Conservation (phyloP, 2,329 filamentous ascomycete species). For the Pseudocercospora pini-densiflorae region DNA sequence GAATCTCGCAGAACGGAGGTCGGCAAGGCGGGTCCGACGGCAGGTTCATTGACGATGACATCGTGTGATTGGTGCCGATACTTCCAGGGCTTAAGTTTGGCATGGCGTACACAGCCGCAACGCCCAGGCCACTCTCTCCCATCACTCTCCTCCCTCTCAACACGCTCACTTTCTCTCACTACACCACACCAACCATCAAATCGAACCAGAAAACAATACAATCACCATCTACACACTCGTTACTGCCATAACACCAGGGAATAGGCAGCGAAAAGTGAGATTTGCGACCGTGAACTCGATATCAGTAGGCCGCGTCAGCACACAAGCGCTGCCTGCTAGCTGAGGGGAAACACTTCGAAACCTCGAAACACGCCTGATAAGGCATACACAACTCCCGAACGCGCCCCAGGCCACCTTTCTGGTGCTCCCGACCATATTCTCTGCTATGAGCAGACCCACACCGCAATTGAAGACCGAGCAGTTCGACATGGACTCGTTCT, state of each 20-base stretch:
- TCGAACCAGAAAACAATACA: neutral
- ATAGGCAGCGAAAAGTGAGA: neutral
- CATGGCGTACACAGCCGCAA: neutral
- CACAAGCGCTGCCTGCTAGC: neutral
- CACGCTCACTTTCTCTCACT: neutral
- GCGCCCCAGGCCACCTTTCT: conserved; percentile 11
- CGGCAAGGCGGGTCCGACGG: neutral
- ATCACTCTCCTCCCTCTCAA: neutral
- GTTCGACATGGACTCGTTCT: conserved; percentile 46
- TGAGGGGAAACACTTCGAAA: conserved; percentile 6
- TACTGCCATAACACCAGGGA: neutral
- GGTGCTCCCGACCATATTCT: conserved; percentile 4
- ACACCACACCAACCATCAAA: neutral
- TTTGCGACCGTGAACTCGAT: neutral
- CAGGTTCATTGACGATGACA: neutral
- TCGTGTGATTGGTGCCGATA: neutral
- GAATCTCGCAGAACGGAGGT: neutral
- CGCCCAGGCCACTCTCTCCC: neutral
- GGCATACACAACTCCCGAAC: conserved; percentile 7
- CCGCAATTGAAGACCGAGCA: conserved; percentile 41
- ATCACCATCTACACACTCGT: neutral
- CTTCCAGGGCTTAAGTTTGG: neutral
- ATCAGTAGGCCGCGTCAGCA: neutral
- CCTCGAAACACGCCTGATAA: neutral
- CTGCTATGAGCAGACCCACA: conserved; percentile 32